phyloP scores from a whole-genome alignment of 2,329 filamentous ascomycete genomes.

The Cladophialophora yegresii region DNA sequence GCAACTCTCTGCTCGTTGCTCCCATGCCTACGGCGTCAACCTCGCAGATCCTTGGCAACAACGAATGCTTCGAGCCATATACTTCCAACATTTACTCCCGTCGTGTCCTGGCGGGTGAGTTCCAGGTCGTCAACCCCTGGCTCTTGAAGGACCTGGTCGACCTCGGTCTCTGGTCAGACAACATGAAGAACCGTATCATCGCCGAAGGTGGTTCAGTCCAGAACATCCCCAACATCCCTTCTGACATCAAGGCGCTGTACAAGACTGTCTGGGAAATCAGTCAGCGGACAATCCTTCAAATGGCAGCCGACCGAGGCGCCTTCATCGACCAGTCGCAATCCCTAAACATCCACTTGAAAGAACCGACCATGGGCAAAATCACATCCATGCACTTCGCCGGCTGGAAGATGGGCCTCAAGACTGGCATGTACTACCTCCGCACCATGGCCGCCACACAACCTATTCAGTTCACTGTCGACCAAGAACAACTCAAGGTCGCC shows the following conservation, averaged over 20 bases:
- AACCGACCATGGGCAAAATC: conserved; percentile 99
- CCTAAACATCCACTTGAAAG: conserved; percentile 99
- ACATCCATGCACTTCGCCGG: conserved; percentile 99
- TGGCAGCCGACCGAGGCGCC: conserved; percentile 96
- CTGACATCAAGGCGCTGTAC: conserved; percentile 94
- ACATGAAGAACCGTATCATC: conserved; percentile 99
- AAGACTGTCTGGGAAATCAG: conserved; percentile 99
- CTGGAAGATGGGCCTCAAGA: conserved; percentile 99
- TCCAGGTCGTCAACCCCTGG: conserved; percentile 99
- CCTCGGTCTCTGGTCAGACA: conserved; percentile 96
- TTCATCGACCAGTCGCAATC: conserved; percentile 99
- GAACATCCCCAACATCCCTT: conserved; percentile 93
- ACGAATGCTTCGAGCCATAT: conserved; percentile 99
- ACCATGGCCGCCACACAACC: conserved; percentile 95
- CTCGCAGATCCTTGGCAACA: conserved; percentile 97
- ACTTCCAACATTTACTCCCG: conserved; percentile 99
- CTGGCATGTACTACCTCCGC: conserved; percentile 99
- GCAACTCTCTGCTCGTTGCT: conserved; percentile 91
- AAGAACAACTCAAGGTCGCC: conserved; percentile 84
- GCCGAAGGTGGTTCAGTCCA: conserved; percentile 94
- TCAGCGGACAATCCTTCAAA: conserved; percentile 91
- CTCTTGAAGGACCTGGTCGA: conserved; percentile 96
- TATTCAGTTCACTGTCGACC: conserved; percentile 98
- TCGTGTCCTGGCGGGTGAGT: conserved; percentile 95
- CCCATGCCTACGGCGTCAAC: conserved; percentile 98